Evolutionary conservation across 78 protist genomes (phyloP), one percentile per base, ranked within the genome.

Genomic region (Protostelium mycophagum): DNA sequence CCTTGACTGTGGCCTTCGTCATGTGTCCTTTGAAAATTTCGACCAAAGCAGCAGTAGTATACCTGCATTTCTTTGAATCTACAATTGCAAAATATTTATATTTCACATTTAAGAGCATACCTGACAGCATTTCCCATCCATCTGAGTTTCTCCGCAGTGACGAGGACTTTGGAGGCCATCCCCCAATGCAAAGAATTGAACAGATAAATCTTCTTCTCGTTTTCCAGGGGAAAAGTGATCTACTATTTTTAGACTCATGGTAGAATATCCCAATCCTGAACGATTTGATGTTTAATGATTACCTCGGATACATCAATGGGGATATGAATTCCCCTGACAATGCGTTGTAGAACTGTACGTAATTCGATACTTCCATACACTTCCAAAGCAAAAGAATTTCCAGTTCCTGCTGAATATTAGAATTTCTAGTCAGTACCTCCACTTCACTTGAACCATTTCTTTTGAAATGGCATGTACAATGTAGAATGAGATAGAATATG

Each of bases 111-210:
- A n/a, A n/a, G 73, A 5, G 31, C 73, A 25, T 16, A 51, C 73
- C 94, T 85, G 51, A 92, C 91, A 1, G 94, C 94, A 34, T 92
- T 92, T 37, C 94, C 94, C 94, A 92, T 92, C 94, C 94, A 92
- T 38, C 94, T 38, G 91, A 92, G 88, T 38, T 92, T 92, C 83
- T 92, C 94, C 28, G 94, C 94, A 0, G 94, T 92, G 35, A 92
- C 73, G 35, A 90, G 87, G 31, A 92, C 91, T 36, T 92, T 92
- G 5, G 91, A 89, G 31, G 91, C 94, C 34, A 92, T 35, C 37
- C 94, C 94, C 94, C 94, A 92, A 73, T 92, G 94, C 28, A 92
- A 63, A 25, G 94, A 92, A 38, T 92, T 92, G 91, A 92, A 92
- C 73, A 90, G 83, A 73, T 92, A 92, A 16, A 51, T 51, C 31